These are phyloP conservation scores for Pythium phragmiticola DNA, from an alignment of 352 stramenopile species.

Conservation along the genomic window DNA sequence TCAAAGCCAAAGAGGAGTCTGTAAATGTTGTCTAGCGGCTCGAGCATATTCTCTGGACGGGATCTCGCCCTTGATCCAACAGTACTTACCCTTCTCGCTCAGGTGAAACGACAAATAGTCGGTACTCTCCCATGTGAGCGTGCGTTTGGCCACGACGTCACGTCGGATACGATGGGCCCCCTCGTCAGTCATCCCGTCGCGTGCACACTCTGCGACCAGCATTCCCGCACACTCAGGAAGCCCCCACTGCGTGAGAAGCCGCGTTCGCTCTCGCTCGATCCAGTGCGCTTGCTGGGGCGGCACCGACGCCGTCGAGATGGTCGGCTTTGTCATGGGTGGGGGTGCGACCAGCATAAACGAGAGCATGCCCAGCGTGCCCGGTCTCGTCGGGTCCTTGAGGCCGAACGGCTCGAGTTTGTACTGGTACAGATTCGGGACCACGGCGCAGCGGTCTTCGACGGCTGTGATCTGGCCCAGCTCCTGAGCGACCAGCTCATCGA, in stretches of 20 bases:
- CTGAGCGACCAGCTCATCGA: slow-evolving; percentile 11
- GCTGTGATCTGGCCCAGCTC: slow-evolving; percentile 20
- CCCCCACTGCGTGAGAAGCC: neutral
- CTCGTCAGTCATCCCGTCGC: neutral
- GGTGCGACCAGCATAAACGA: neutral
- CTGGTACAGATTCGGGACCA: slow-evolving; percentile 1
- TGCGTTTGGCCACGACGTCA: neutral
- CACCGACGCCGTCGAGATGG: neutral
- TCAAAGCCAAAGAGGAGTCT: no score
- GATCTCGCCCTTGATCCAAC: neutral
- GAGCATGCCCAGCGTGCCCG: neutral
- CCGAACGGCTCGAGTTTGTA: neutral
- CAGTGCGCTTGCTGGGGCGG: neutral
- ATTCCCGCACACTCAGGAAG: neutral
- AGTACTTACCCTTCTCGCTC: neutral
- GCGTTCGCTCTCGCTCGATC: neutral
- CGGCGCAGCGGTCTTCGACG: slow-evolving; percentile 21
- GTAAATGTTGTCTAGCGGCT: neutral
- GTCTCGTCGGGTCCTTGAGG: neutral
- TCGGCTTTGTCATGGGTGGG: neutral
- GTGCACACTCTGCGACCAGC: neutral
- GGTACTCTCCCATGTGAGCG: neutral
- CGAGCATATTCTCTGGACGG: no score
- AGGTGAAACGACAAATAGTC: neutral
- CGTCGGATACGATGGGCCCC: neutral